Conservation (phyloP, 2,329 filamentous ascomycete genomes). For the Aspergillus aculeatus region DNA sequence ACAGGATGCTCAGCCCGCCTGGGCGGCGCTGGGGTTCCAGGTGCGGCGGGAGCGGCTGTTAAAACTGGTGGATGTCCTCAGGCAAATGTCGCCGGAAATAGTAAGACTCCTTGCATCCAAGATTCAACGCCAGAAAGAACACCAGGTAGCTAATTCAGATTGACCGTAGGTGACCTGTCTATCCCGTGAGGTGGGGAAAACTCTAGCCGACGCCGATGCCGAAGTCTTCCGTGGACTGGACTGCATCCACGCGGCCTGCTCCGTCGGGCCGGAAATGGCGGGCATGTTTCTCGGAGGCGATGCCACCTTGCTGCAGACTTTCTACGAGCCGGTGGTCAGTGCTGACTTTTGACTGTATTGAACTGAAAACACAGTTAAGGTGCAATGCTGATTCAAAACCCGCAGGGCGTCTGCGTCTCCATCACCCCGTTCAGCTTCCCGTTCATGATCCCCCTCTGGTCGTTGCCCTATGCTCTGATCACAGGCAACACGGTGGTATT, state of each 20-base stretch:
- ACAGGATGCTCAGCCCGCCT: constrained; percentile 22
- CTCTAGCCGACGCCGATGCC: constrained; percentile 24
- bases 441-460: constrained; percentile 66
- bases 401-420: constrained; percentile 58
- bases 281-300: constrained; percentile 25
- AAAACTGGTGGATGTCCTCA: constrained; percentile 19
- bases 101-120: not conserved
- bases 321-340: constrained; percentile 24
- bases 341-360: not conserved
- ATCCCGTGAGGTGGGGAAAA: constrained; percentile 27
- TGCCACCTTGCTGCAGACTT: constrained; percentile 21
- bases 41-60: constrained; percentile 20
- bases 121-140: not conserved
- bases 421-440: constrained; percentile 52
- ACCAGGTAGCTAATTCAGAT: not conserved
- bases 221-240: constrained; percentile 29
- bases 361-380: not conserved
- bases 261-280: constrained; percentile 25
- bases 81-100: constrained; percentile 19
- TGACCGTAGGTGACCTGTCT: constrained; percentile 15
- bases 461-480: constrained; percentile 60
- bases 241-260: constrained; percentile 27
- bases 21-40: constrained; percentile 20
- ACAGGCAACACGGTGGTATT: constrained; percentile 62
- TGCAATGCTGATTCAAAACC: constrained; percentile 36